Conservation (phyloP, 2,329 filamentous ascomycete genomes). For the Pseudogymnoascus sp. region DNA sequence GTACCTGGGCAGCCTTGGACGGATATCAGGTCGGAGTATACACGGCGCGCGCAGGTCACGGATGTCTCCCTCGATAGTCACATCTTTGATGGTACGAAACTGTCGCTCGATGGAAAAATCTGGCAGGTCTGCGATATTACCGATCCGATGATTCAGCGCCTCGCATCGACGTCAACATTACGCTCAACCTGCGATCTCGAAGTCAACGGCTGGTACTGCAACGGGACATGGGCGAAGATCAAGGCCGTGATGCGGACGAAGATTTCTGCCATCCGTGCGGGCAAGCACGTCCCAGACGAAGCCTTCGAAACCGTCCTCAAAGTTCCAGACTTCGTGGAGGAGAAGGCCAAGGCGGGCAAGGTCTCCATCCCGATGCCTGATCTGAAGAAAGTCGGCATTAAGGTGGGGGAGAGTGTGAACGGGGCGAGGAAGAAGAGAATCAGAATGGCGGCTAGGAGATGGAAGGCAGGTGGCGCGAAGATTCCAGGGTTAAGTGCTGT, state of each 20-base stretch:
- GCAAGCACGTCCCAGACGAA: slow-evolving; percentile 40
- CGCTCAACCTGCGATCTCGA: slow-evolving; percentile 48
- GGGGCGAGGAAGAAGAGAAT: slow-evolving; percentile 15
- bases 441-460: not conserved
- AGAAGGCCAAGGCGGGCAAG: slow-evolving; percentile 15
- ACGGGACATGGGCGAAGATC: slow-evolving; percentile 72
- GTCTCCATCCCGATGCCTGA: slow-evolving; percentile 24
- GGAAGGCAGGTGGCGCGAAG: not conserved
- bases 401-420: slow-evolving; percentile 7
- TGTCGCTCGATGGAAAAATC: slow-evolving; percentile 73
- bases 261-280: slow-evolving; percentile 57
- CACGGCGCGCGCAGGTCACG: slow-evolving; percentile 16
- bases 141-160: slow-evolving; percentile 60
- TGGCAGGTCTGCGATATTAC: slow-evolving; percentile 93
- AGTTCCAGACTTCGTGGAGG: slow-evolving; percentile 25
- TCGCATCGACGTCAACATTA: slow-evolving; percentile 57
- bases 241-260: slow-evolving; percentile 85
- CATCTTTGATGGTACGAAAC: slow-evolving; percentile 70
- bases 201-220: slow-evolving; percentile 75
- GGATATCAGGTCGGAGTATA: slow-evolving; percentile 14
- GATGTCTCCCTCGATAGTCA: slow-evolving; percentile 44
- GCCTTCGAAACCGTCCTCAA: slow-evolving; percentile 38
- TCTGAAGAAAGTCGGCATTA: slow-evolving; percentile 18
- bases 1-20: slow-evolving; percentile 16
- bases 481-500: not conserved